phyloP scores from a whole-genome alignment of 1,139 yeast species.

The Candida dubliniensis region DNA sequence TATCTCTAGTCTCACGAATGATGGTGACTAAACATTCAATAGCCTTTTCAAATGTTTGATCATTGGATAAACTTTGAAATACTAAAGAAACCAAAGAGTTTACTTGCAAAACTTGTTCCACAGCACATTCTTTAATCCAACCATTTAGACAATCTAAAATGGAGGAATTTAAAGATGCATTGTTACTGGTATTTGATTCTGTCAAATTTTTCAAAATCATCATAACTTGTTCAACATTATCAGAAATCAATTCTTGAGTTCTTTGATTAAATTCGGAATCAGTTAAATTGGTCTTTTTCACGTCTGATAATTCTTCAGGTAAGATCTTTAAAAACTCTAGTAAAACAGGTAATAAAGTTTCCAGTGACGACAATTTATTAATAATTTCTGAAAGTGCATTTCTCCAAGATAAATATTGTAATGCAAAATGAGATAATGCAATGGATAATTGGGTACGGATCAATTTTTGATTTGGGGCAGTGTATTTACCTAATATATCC shows the following conservation, averaged over 20 bases:
- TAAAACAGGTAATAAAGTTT: conserved; percentile 25
- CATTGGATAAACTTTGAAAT: conserved; percentile 63
- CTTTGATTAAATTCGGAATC: conserved; percentile 77
- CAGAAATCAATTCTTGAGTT: conserved; percentile 59
- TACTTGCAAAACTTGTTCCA: conserved; percentile 62
- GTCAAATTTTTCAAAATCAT: conserved; percentile 55
- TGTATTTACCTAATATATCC: conserved; percentile 51
- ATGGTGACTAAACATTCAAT: conserved; percentile 82
- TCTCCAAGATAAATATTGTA: conserved; percentile 75
- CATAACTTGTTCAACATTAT: conserved; percentile 70
- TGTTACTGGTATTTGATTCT: conserved; percentile 22
- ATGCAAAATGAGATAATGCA: conserved; percentile 76
- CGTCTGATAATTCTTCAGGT: conserved; percentile 87
- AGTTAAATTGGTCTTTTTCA: conserved; percentile 72
- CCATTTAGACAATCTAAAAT: conserved; percentile 78
- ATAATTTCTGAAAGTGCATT: conserved; percentile 71
- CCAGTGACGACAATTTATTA: conserved; percentile 39
- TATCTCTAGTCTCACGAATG: conserved; percentile 77
- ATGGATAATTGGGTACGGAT: conserved; percentile 80
- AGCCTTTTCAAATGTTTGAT: conserved; percentile 80
- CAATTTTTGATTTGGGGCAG: conserved; percentile 46
- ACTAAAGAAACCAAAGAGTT: conserved; percentile 65
- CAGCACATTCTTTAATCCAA: conserved; percentile 86
- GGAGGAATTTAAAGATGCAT: conserved; percentile 27
- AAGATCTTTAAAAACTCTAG: conserved; percentile 81